Conservation (phyloP, 768 basidiomycete species). For the Boletus edulis region DNA sequence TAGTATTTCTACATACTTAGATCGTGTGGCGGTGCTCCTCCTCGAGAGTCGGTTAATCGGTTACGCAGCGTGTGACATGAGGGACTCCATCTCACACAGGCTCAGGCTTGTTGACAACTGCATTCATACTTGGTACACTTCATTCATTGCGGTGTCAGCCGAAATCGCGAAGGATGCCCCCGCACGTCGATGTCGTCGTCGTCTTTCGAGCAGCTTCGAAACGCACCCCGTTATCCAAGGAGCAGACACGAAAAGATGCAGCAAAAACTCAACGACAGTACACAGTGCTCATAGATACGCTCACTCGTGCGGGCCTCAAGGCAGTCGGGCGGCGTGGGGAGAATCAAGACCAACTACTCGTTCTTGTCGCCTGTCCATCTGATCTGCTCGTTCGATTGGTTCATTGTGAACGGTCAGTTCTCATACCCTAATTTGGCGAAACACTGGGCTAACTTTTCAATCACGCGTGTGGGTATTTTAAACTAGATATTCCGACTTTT, state of each 20-base stretch:
- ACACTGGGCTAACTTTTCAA: neutral
- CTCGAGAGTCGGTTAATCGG: too few relatives aligned
- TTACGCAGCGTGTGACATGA: too few relatives aligned
- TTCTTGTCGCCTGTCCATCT: slow-evolving; percentile 72
- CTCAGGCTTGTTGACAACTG: slow-evolving; percentile 1
- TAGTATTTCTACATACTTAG: neutral
- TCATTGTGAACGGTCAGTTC: slow-evolving; percentile 68
- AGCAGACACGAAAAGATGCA: slow-evolving; percentile 59
- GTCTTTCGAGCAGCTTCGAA: slow-evolving; percentile 56
- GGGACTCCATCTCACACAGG: neutral
- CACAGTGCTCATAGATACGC: slow-evolving; percentile 53
- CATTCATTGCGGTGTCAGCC: neutral
- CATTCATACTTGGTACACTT: neutral
- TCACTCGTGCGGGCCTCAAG: slow-evolving; percentile 61
- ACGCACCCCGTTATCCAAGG: slow-evolving; percentile 48
- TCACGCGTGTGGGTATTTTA: neutral
- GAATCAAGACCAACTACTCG: slow-evolving; percentile 66
- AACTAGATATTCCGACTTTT: slow-evolving; percentile 68
- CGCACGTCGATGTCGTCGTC: slow-evolving; percentile 71
- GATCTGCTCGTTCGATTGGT: slow-evolving; percentile 61
- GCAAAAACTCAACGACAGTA: slow-evolving; percentile 71
- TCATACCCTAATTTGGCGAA: neutral
- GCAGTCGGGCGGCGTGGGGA: slow-evolving; percentile 79
- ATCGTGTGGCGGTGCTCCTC: too few relatives aligned
- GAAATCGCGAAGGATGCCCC: slow-evolving; percentile 35